These are phyloP conservation scores for Cladosporium colombiae DNA, from an alignment of 2,329 filamentous ascomycete genomes.

Conservation along the genomic window DNA sequence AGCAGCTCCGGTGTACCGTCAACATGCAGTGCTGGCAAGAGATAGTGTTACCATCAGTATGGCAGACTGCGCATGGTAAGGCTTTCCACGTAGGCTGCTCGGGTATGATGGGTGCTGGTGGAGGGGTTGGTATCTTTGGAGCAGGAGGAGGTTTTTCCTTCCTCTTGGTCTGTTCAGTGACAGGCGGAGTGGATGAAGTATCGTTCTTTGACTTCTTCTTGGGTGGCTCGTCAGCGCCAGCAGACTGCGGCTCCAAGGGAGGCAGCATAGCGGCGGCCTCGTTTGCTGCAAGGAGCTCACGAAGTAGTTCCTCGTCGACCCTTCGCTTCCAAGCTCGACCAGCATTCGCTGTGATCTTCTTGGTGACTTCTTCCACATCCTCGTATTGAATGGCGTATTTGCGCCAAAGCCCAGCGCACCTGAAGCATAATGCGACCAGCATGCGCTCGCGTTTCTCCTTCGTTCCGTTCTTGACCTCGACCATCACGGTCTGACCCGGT, in stretches of 20 bases:
- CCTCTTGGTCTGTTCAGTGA: slow-evolving; percentile 59
- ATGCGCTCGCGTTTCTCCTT: slow-evolving; percentile 78
- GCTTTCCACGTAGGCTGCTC: slow-evolving; percentile 76
- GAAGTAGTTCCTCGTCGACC: slow-evolving; percentile 89
- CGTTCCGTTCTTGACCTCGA: slow-evolving; percentile 62
- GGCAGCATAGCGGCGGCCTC: slow-evolving; percentile 45
- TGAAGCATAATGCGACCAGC: slow-evolving; percentile 80
- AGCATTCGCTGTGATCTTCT: slow-evolving; percentile 81
- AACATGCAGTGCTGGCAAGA: slow-evolving; percentile 87
- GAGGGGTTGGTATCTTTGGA: slow-evolving; percentile 56
- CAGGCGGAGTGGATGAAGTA: slow-evolving; percentile 16
- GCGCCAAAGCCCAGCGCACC: slow-evolving; percentile 91
- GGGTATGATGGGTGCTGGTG: slow-evolving; percentile 66
- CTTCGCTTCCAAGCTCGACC: slow-evolving; percentile 83
- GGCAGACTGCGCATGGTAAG: slow-evolving; percentile 84
- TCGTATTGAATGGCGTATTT: slow-evolving; percentile 97
- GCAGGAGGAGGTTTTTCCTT: slow-evolving; percentile 49
- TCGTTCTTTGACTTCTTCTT: slow-evolving; percentile 59
- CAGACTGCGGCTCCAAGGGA: slow-evolving; percentile 27
- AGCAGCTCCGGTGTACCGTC: slow-evolving; percentile 89
- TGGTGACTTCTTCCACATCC: slow-evolving; percentile 84
- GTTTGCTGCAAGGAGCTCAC: slow-evolving; percentile 67
- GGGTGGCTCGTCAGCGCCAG: slow-evolving; percentile 47
- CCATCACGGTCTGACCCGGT: slow-evolving; percentile 68
- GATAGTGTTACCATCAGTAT: slow-evolving; percentile 68